These are phyloP conservation scores for Grigorovia yakushimaensis DNA, from an alignment of 805 yeast species.

Conservation along the genomic window DNA sequence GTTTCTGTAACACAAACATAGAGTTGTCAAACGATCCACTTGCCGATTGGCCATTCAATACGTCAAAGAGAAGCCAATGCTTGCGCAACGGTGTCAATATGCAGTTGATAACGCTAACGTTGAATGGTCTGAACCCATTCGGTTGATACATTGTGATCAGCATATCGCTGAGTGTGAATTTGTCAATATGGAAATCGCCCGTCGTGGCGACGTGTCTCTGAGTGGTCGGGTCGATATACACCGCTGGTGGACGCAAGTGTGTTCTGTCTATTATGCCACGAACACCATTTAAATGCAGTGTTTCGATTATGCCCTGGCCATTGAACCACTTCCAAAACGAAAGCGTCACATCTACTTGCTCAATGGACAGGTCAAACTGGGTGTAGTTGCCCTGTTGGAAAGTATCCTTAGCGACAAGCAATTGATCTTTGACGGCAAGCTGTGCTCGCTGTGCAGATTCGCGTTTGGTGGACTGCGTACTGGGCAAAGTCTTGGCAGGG, in stretches of 20 bases:
- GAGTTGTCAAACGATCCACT: constrained; percentile 93
- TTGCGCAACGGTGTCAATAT: constrained; percentile 71
- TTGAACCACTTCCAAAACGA: constrained; percentile 81
- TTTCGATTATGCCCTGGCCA: constrained; percentile 80
- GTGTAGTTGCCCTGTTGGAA: constrained; percentile 91
- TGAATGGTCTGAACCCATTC: constrained; percentile 66
- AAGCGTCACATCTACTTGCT: constrained; percentile 69
- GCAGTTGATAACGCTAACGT: constrained; percentile 80
- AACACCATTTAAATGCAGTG: constrained; percentile 69
- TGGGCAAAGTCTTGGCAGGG: no score
- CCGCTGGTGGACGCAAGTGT: constrained; percentile 71
- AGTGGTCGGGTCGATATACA: constrained; percentile 66
- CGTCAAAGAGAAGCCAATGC: constrained; percentile 88
- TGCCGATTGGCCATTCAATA: constrained; percentile 71
- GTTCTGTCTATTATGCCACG: constrained; percentile 91
- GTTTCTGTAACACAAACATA: constrained; percentile 38
- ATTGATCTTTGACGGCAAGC: constrained; percentile 24
- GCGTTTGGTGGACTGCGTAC: no score
- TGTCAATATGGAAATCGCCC: constrained; percentile 89
- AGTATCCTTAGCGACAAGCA: constrained; percentile 29
- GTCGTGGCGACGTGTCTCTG: constrained; percentile 60
- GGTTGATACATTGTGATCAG: constrained; percentile 79
- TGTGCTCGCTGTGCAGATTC: constrained; percentile 44
- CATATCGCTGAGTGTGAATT: constrained; percentile 75
- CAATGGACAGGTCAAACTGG: constrained; percentile 86